Percentiles rank a stretch among this genome's conserved stretches.
Conservation (phyloP, 2,329 filamentous ascomycete genomes). For the Emmonsiellopsis sp. region DNA sequence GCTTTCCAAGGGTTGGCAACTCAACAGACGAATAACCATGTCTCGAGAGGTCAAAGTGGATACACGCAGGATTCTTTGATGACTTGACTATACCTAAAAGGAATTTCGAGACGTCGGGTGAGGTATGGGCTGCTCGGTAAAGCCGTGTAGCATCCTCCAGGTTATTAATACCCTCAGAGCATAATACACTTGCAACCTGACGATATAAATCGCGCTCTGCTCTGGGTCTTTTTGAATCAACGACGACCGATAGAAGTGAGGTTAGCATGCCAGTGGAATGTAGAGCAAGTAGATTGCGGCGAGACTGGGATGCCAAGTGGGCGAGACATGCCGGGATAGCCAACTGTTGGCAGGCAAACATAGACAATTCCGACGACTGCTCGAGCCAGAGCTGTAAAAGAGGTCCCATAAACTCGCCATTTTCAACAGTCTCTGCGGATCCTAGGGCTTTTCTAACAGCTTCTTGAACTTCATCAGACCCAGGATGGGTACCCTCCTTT, state of each 20-base stretch:
- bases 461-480: slow-evolving; percentile 2
- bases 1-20: slow-evolving; percentile 70
- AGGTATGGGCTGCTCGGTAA: slow-evolving; percentile 47
- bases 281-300: slow-evolving; percentile 61
- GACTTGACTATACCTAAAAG: slow-evolving; percentile 63
- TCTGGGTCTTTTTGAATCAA: slow-evolving; percentile 46
- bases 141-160: slow-evolving; percentile 79
- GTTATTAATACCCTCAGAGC: slow-evolving; percentile 66
- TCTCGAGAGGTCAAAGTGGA: slow-evolving; percentile 87
- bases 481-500: slow-evolving; percentile 14
- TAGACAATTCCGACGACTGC: slow-evolving; percentile 48
- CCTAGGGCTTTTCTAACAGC: slow-evolving; percentile 30
- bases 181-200: slow-evolving; percentile 57
- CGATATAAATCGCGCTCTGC: slow-evolving; percentile 53
- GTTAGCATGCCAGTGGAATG: slow-evolving; percentile 64
- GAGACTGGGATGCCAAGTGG: slow-evolving; percentile 51
- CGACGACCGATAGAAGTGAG: slow-evolving; percentile 55
- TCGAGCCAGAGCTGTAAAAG: slow-evolving; percentile 44
- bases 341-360: slow-evolving; percentile 32
- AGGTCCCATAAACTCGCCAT: slow-evolving; percentile 29
- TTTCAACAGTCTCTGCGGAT: slow-evolving; percentile 34
- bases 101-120: slow-evolving; percentile 54
- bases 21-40: slow-evolving; percentile 87
- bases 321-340: slow-evolving; percentile 58
- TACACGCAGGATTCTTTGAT: slow-evolving; percentile 70